Conservation (phyloP, 2,329 filamentous ascomycete species). For the Pseudocercospora fijiensis region DNA sequence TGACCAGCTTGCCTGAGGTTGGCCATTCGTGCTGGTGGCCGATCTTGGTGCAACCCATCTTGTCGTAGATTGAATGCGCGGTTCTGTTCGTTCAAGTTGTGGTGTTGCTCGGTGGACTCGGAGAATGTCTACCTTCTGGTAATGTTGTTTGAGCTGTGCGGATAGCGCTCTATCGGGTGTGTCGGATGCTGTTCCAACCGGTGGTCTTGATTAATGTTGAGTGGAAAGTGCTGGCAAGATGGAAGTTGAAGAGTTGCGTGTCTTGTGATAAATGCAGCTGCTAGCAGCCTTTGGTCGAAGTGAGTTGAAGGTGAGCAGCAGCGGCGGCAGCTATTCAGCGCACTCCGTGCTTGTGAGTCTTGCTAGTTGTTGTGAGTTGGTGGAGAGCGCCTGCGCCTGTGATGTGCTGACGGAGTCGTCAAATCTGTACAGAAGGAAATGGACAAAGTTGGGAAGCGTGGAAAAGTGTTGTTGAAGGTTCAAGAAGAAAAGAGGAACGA, state of each 20-base stretch:
- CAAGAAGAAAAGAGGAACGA: neutral
- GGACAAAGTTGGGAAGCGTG: neutral
- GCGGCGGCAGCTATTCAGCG: neutral
- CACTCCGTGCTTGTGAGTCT: neutral
- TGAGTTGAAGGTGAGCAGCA: neutral
- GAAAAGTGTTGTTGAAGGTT: neutral
- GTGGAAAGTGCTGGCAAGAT: neutral
- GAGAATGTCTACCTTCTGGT: neutral
- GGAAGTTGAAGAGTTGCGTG: neutral
- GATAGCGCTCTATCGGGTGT: neutral
- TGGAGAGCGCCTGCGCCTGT: neutral
- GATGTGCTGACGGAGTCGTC: neutral
- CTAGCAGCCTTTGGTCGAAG: neutral
- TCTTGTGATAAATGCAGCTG: neutral
- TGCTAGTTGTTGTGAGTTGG: neutral
- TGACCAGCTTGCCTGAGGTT: constrained; percentile 27
- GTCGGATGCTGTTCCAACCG: neutral
- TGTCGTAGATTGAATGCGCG: neutral
- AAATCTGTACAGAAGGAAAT: neutral
- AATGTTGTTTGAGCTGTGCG: neutral
- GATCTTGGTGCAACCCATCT: constrained; percentile 32
- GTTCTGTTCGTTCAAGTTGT: neutral
- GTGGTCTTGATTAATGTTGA: neutral
- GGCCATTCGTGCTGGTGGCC: constrained; percentile 33
- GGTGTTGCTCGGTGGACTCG: neutral